Base-by-base conservation (phyloP, 2,329 filamentous ascomycete genomes). In the Ophiostoma quercus region DNA sequence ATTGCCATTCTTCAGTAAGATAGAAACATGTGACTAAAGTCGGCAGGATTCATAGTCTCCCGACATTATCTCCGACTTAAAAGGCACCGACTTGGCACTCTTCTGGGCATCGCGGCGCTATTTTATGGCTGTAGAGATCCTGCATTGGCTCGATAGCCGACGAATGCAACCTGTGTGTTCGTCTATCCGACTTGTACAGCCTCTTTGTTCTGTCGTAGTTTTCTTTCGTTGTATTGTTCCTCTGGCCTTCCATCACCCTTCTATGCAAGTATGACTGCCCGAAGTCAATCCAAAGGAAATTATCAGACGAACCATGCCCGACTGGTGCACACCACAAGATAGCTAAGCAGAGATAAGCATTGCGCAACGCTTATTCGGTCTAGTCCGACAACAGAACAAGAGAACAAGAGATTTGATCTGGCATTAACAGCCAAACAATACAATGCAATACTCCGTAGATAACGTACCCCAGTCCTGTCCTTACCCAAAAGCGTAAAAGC, bases 281-380 rank as follows among this genome's bases (percentile, higher is more conserved):
- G 19, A 47, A 47, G 16, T n/a, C 43, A 47, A 47, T 19, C 19
- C 16, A 47, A 47, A 47, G 19, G 7, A 47, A n/a, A 47, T n/a
- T n/a, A n/a, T n/a, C 16, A 47, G 43, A 47, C 43, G 43, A n/a
- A 19, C 43, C 43, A 43, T 6, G 19, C 43, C 19, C 8, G 16
- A 47, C 16, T 19, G 43, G 43, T 47, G 43, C 43, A 47, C 43
- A 47, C 43, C 43, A 47, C 43, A 5, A 47, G 43, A 47, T n/a
- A 47, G 43, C 43, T 19, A 47, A 47, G 51, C n/a, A 57, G 43
- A 57, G 51, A 57, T 57, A 57, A 57, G 51, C 51, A 57, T 57
- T 57, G 51, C 22, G 22, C 51, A 25, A 57, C 51, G n/a, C 51
- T 57, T 22, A 25, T 57, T 57, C 51, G 51, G 51, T 16, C 22